A percentile compares a stretch with the other conserved stretches of the same genome.
These are phyloP conservation scores for Paramecium pentaurelia DNA, from an alignment of 73 alveolate genomes.

Conservation along the genomic window DNA sequence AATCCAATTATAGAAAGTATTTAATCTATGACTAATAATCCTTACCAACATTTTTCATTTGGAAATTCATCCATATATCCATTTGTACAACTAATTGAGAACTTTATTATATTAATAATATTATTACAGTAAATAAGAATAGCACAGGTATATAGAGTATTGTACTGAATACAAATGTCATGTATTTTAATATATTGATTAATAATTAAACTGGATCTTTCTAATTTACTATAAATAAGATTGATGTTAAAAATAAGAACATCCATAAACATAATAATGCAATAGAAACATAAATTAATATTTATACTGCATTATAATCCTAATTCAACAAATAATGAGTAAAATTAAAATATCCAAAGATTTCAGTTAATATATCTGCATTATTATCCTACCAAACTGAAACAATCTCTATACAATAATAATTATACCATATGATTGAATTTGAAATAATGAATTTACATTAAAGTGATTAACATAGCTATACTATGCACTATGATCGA, in stretches of 20 bases:
- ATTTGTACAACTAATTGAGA: conserved; percentile 22
- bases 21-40: not conserved
- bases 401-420: not conserved
- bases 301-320: not conserved
- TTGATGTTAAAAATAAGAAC: not conserved
- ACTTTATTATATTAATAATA: not conserved
- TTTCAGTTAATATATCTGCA: not conserved
- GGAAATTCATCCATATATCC: not conserved
- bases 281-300: not conserved
- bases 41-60: conserved; percentile 32
- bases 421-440: not conserved
- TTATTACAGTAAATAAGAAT: not conserved
- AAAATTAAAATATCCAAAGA: conserved; percentile 34
- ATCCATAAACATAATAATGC: not conserved
- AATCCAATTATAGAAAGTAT: not conserved
- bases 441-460: conserved; percentile 26
- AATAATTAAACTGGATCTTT: not conserved
- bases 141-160: not conserved
- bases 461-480: not conserved
- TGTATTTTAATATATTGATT: not conserved
- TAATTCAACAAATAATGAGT: not conserved
- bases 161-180: not conserved
- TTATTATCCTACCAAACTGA: not conserved
- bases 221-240: not conserved
- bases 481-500: not conserved